A percentile compares a stretch with the other conserved stretches of the same genome.
phyloP scores from a whole-genome alignment of 441 rosid species.

The Gossypium schwendimanii region DNA sequence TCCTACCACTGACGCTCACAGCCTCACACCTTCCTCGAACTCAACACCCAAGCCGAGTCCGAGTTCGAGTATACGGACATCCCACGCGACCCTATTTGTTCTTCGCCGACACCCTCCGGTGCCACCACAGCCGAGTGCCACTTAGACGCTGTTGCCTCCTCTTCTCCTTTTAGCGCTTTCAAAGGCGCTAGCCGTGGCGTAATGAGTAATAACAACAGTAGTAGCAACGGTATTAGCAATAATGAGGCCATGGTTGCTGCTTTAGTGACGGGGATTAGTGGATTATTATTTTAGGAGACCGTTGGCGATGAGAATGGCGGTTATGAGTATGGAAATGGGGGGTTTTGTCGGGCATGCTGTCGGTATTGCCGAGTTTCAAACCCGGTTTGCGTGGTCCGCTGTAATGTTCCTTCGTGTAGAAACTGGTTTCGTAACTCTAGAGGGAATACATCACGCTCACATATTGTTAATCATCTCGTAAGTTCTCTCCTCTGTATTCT shows the following conservation, averaged over 20 bases:
- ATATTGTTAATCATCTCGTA: slow-evolving; percentile 91
- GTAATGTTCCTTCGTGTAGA: slow-evolving; percentile 96
- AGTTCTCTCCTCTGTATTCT: slow-evolving; percentile 22
- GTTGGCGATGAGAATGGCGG: slow-evolving; percentile 60
- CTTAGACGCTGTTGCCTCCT: slow-evolving; percentile 28
- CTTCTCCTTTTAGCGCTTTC: slow-evolving; percentile 30
- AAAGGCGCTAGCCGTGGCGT: slow-evolving; percentile 33
- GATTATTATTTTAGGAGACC: slow-evolving; percentile 85
- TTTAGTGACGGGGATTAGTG: slow-evolving; percentile 61
- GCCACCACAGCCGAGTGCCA: slow-evolving; percentile 44
- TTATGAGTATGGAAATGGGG: slow-evolving; percentile 66
- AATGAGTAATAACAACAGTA: slow-evolving; percentile 28
- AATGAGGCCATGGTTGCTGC: slow-evolving; percentile 52
- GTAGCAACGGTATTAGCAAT: slow-evolving; percentile 2
- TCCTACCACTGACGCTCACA: slow-evolving; percentile 67
- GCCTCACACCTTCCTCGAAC: slow-evolving; percentile 86
- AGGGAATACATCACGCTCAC: slow-evolving; percentile 95
- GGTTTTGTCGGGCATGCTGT: slow-evolving; percentile 92
- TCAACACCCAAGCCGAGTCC: slow-evolving; percentile 89
- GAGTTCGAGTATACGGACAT: slow-evolving; percentile 89
- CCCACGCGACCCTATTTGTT: slow-evolving; percentile 44
- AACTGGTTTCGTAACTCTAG: slow-evolving; percentile 98
- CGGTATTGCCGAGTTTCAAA: slow-evolving; percentile 91
- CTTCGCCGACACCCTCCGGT: slow-evolving; percentile 87
- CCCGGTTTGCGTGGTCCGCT: slow-evolving; percentile 91